Evolutionary conservation across 2,329 filamentous ascomycete genomes (phyloP).

Genomic region (Anisogramma anomala): DNA sequence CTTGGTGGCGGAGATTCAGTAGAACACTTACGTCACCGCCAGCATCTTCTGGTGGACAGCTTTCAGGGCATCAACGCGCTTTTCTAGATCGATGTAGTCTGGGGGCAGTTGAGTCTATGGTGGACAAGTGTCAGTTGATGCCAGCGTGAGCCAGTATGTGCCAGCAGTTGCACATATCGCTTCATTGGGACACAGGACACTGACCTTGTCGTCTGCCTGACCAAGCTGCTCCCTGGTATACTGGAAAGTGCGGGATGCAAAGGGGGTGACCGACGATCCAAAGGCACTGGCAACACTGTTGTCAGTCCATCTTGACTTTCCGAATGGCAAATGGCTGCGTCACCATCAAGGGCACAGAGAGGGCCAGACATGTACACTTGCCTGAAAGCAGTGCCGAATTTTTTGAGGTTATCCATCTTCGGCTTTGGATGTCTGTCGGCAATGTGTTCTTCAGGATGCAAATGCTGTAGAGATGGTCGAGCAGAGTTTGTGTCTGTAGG

Average conservation of each 20-base stretch:
- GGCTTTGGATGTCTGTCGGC: background rate
- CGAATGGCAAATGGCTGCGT: too few relatives aligned
- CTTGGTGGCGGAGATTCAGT: background rate
- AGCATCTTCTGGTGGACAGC: slow-evolving; percentile 95
- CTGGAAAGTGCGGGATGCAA: slow-evolving; percentile 88
- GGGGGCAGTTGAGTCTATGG: slow-evolving; percentile 82
- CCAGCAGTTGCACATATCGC: background rate
- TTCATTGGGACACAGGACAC: background rate
- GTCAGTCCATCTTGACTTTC: slow-evolving; percentile 15
- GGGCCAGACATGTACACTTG: too few relatives aligned
- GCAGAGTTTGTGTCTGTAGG: too few relatives aligned
- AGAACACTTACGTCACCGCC: slow-evolving; percentile 69
- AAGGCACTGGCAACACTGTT: slow-evolving; percentile 31
- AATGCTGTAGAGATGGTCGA: background rate
- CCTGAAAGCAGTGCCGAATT: slow-evolving; percentile 45
- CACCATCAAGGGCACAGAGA: too few relatives aligned
- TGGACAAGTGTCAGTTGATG: background rate
- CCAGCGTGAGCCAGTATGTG: too few relatives aligned
- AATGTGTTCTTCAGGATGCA: background rate
- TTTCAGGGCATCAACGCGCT: slow-evolving; percentile 95
- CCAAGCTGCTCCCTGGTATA: slow-evolving; percentile 97
- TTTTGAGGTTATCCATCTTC: slow-evolving; percentile 44
- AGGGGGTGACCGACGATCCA: slow-evolving; percentile 80
- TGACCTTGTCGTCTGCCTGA: slow-evolving; percentile 83
- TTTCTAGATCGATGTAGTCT: slow-evolving; percentile 97